Conservation (phyloP, 495 filamentous ascomycete genomes). For the Pyrenopolyporus hunteri region DNA sequence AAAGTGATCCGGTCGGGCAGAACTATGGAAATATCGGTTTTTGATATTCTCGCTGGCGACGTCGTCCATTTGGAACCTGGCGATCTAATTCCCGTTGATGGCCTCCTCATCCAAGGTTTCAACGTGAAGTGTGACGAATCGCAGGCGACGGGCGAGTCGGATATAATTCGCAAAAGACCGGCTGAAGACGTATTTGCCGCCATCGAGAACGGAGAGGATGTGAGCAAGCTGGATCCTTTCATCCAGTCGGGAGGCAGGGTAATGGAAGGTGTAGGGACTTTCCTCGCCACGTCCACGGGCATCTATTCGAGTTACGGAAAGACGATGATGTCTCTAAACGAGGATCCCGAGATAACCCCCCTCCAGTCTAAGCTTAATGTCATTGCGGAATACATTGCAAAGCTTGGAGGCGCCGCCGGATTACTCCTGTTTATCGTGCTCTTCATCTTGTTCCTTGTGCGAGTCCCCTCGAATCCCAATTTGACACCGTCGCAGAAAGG, state of each 20-base stretch:
- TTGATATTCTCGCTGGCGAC: constrained; percentile 74
- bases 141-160: constrained; percentile 84
- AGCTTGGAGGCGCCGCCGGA: constrained; percentile 84
- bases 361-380: constrained; percentile 90
- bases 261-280: constrained; percentile 87
- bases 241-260: constrained; percentile 93
- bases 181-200: constrained; percentile 80
- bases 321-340: constrained; percentile 90
- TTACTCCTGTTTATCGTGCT: constrained; percentile 87
- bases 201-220: constrained; percentile 74
- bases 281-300: constrained; percentile 85
- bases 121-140: constrained; percentile 83
- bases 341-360: constrained; percentile 91
- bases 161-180: constrained; percentile 73
- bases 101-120: constrained; percentile 72
- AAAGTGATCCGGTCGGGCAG: constrained; percentile 80
- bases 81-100: constrained; percentile 78
- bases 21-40: constrained; percentile 72
- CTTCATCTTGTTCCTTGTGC: constrained; percentile 85
- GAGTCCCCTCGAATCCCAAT: constrained; percentile 61
- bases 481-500: constrained; percentile 73
- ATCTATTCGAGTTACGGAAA: constrained; percentile 89
- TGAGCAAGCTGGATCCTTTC: constrained; percentile 91
- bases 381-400: constrained; percentile 91
- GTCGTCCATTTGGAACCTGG: constrained; percentile 76